phyloP scores from a whole-genome alignment of 345 rosid species.

The Erodium maritimum region DNA sequence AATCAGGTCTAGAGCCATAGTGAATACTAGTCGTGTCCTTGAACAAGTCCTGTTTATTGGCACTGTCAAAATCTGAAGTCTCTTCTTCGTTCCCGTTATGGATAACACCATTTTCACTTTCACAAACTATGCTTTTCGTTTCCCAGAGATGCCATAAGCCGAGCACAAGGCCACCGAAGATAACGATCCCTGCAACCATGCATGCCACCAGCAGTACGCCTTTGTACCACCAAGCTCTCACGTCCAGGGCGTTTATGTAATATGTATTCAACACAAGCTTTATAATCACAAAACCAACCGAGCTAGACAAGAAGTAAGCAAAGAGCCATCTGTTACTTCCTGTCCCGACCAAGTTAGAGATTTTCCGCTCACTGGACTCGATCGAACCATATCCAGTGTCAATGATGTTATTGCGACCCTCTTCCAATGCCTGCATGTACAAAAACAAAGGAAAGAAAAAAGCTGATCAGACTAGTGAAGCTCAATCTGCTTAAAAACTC shows the following conservation, averaged over 20 bases:
- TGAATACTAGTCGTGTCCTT: slow-evolving; percentile 7
- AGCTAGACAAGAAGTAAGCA: slow-evolving; percentile 18
- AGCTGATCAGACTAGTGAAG: too few species aligned
- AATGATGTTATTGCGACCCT: slow-evolving; percentile 13
- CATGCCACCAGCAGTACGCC: slow-evolving; percentile 24
- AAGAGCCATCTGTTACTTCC: slow-evolving; percentile 28
- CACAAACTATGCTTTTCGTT: slow-evolving; percentile 4
- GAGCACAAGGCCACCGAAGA: slow-evolving; percentile 28
- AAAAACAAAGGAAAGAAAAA: background rate
- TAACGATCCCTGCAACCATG: slow-evolving; percentile 24
- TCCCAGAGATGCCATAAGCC: slow-evolving; percentile 31
- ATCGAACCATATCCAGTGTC: slow-evolving; percentile 5
- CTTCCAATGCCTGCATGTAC: slow-evolving; percentile 27
- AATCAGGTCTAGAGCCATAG: slow-evolving; percentile 34
- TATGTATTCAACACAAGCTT: slow-evolving; percentile 13
- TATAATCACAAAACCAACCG: slow-evolving; percentile 20
- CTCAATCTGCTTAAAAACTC: background rate
- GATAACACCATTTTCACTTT: background rate
- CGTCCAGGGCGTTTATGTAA: slow-evolving; percentile 24
- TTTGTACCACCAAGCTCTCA: slow-evolving; percentile 36
- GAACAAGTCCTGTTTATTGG: background rate
- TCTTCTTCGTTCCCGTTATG: slow-evolving; percentile 8
- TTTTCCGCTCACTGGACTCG: slow-evolving; percentile 5
- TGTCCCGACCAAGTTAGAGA: slow-evolving; percentile 34
- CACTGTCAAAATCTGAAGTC: slow-evolving; percentile 3